phyloP scores from a whole-genome alignment of 257 asterid genomes.

The Perilla frutescens region DNA sequence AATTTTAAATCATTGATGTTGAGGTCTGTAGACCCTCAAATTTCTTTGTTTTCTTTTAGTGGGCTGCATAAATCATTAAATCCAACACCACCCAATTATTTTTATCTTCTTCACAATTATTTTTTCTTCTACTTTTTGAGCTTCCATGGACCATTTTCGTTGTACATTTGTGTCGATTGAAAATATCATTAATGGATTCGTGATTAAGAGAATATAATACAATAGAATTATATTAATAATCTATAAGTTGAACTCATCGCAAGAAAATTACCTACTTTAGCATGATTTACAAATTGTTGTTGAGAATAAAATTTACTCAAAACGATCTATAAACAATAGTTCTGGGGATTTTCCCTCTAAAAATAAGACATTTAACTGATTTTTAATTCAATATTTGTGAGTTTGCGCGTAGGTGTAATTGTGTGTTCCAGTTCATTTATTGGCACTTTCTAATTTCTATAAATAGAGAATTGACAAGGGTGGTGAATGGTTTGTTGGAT shows the following conservation, averaged over 20 bases:
- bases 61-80: not conserved
- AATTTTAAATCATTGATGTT: conserved; percentile 15
- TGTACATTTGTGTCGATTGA: not conserved
- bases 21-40: conserved; percentile 16
- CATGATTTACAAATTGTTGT: too few species aligned
- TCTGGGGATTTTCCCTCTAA: too few species aligned
- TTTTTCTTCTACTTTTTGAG: not conserved
- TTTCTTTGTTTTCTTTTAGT: conserved; percentile 2
- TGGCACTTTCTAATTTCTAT: not conserved
- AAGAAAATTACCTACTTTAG: too few species aligned
- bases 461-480: not conserved
- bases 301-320: too few species aligned
- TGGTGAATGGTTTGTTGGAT: too few species aligned
- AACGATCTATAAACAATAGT: too few species aligned
- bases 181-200: too few species aligned
- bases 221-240: too few species aligned
- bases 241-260: too few species aligned
- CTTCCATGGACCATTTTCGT: not conserved
- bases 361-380: not conserved
- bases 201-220: too few species aligned
- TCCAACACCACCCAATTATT: conserved; percentile 26
- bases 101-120: conserved; percentile 14
- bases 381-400: not conserved
- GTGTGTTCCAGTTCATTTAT: conserved; percentile 30
- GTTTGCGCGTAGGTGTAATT: conserved; percentile 7